Evolutionary conservation across 192 early-diverging fungal genomes (phyloP).

Genomic region (Powellomyces hirtus): DNA sequence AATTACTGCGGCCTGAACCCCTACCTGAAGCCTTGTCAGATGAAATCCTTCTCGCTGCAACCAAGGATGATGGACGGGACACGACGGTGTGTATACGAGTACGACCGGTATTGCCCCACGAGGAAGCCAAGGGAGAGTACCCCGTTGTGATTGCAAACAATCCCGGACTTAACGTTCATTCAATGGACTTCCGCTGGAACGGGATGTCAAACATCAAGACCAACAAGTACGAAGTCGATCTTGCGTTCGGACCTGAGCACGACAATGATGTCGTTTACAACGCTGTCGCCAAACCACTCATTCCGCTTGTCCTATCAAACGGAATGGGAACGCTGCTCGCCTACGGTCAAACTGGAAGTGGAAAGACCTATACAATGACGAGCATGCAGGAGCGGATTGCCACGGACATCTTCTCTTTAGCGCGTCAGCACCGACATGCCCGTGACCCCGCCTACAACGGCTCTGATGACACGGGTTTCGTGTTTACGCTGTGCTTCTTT

Average conservation of each 20-base stretch:
- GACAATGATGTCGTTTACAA: constrained; percentile 35
- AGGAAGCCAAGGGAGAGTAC: constrained; percentile 19
- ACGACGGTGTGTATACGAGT: constrained; percentile 24
- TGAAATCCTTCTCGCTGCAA: background rate
- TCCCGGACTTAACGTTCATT: constrained; percentile 17
- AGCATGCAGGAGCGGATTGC: constrained; percentile 42
- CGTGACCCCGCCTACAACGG: background rate
- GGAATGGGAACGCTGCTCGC: constrained; percentile 43
- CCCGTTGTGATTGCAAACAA: constrained; percentile 9
- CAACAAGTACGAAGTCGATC: constrained; percentile 21
- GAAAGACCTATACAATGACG: constrained; percentile 55
- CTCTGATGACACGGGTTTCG: constrained; percentile 26
- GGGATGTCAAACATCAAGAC: constrained; percentile 9
- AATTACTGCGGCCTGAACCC: background rate
- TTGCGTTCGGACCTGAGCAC: constrained; percentile 24
- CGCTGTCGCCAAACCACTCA: constrained; percentile 16
- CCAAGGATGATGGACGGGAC: background rate
- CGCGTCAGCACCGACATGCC: constrained; percentile 21
- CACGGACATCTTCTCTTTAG: constrained; percentile 33
- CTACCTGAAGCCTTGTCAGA: background rate
- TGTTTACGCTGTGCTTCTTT: constrained; percentile 38
- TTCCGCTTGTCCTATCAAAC: constrained; percentile 35
- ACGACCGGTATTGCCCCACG: constrained; percentile 32
- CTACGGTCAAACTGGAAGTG: constrained; percentile 55
- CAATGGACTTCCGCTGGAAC: constrained; percentile 13